Base-by-base conservation (phyloP, 768 basidiomycete species). In the Russula brevipes region DNA sequence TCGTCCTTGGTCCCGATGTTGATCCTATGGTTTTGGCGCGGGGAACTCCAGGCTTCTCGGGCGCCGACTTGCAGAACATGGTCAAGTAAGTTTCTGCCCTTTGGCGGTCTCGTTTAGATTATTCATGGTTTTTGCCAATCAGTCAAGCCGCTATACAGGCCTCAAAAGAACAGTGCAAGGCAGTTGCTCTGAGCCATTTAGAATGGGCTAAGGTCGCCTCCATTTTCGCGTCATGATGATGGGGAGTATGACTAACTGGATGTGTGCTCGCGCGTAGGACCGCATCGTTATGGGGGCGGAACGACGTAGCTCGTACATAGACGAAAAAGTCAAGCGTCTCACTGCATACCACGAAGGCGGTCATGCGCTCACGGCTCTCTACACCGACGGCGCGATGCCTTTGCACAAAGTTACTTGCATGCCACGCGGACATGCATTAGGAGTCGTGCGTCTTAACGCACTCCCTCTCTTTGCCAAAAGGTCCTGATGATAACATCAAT, bases 311-410 rank as follows among this genome's bases (percentile, higher is more conserved):
- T 86, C 88, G 46, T 94, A 86, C 72, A 90, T 98, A 64, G 88
- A 91, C 64, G 86, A 88, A 41, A 89, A 93, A 74, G 86, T 83
- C 39, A 96, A 94, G 73, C 77, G 88, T 59, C 84, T 91, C 52
- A 98, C 96, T 0, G 97, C 97, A 7, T 98, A 98, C 77, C 96
- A 98, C 76, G 97, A 99, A 88, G 91, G 91, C 64, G 94, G 93
- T 39, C 94, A 98, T 73, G 93, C 95, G 35, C 81, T 98, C n/a
- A 87, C 94, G 31, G 94, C 96, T 6, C 78, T 98, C 53, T 94
- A 94, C 73, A 98, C 97, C 1, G 84, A 91, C 65, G 96, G 95
- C 54, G 94, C 95, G 47, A 94, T 94, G 84, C 97, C 97, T 46
- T 76, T 99, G 66, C 95, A 98, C 75, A 97, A 97, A 78, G 96